Evolutionary conservation across 1,139 yeast species (phyloP).

Genomic region (Barnettozyma hawaiiensis): DNA sequence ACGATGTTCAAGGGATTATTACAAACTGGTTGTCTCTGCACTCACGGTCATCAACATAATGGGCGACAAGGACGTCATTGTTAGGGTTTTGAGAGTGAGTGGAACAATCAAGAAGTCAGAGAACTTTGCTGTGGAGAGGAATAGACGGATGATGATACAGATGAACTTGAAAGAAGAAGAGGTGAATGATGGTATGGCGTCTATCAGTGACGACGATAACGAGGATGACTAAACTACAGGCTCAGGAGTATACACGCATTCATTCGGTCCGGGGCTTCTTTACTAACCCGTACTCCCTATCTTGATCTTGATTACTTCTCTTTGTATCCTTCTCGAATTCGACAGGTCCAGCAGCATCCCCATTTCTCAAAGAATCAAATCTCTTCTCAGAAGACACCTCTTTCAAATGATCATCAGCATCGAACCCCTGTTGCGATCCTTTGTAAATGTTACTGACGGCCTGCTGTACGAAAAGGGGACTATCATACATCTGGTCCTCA

Average conservation of each 20-base stretch:
- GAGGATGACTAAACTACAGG: slow-evolving; percentile 8
- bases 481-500: slow-evolving; percentile 50
- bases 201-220: slow-evolving; percentile 8
- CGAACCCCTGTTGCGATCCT: slow-evolving; percentile 27
- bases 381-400: slow-evolving; percentile 31
- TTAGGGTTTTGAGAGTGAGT: slow-evolving; percentile 65
- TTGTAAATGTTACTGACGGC: slow-evolving; percentile 46
- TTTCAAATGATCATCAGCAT: slow-evolving; percentile 30
- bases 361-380: slow-evolving; percentile 29
- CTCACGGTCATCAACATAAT: slow-evolving; percentile 55
- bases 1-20: slow-evolving; percentile 65
- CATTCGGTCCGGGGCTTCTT: slow-evolving; percentile 16
- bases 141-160: slow-evolving; percentile 21
- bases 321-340: slow-evolving; percentile 39
- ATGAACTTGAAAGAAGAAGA: slow-evolving; percentile 20
- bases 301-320: slow-evolving; percentile 15
- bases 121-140: slow-evolving; percentile 46
- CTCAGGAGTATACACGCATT: no score
- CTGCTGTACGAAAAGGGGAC: slow-evolving; percentile 49
- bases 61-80: slow-evolving; percentile 47
- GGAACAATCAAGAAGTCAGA: slow-evolving; percentile 90
- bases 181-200: slow-evolving; percentile 9
- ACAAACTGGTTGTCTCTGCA: slow-evolving; percentile 62
- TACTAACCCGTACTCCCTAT: slow-evolving; percentile 25
- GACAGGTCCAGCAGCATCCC: slow-evolving; percentile 39